These are phyloP conservation scores for Hericium rajendrae DNA, from an alignment of 768 basidiomycete genomes.

Conservation along the genomic window DNA sequence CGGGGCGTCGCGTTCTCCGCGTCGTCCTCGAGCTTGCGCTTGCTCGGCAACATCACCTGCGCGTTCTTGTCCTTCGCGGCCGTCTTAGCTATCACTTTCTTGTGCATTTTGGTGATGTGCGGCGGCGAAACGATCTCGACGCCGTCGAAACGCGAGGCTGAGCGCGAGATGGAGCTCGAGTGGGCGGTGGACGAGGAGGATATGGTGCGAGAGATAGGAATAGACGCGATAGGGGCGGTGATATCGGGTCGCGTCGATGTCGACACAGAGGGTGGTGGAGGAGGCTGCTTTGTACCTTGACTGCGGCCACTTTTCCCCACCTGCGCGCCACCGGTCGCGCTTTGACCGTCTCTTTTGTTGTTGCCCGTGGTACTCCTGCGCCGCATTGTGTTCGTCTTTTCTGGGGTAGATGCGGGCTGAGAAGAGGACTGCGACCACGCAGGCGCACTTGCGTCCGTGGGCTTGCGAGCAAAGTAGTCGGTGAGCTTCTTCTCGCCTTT, in stretches of 20 bases:
- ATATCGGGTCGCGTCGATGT: not conserved
- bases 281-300: not conserved
- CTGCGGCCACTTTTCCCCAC: not conserved
- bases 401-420: not conserved
- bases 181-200: not conserved
- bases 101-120: not conserved
- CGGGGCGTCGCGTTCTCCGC: not conserved
- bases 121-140: not conserved
- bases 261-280: not conserved
- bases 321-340: not conserved
- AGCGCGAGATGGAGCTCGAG: not conserved
- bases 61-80: not conserved
- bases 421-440: not conserved
- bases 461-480: not conserved
- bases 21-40: conserved; percentile 6
- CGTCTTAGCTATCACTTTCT: not conserved
- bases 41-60: not conserved
- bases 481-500: not conserved
- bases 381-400: not conserved
- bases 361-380: not conserved
- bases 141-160: not conserved
- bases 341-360: not conserved
- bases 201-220: not conserved
- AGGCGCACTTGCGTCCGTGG: not conserved
- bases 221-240: not conserved